Percentiles rank a stretch among this genome's conserved stretches.
Conservation (phyloP, 305 asterid genomes). For the Fraxinus albicans region DNA sequence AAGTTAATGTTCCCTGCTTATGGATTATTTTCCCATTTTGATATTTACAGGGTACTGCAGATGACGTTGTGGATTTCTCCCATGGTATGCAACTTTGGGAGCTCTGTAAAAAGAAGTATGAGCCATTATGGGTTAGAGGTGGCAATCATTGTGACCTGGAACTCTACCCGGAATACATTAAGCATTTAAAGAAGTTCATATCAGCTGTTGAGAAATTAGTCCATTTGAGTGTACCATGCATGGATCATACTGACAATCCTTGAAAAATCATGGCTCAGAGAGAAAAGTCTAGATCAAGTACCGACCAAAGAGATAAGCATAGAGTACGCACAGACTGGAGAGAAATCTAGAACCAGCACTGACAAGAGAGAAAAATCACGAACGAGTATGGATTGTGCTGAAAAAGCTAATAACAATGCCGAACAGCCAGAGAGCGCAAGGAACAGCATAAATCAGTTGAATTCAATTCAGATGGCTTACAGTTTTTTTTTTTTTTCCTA, state of each 20-base stretch:
- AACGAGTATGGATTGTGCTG: slow-evolving; percentile 45
- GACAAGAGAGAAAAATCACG: slow-evolving; percentile 70
- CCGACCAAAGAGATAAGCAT: slow-evolving; percentile 67
- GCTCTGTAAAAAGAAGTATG: slow-evolving; percentile 80
- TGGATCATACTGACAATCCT: slow-evolving; percentile 49
- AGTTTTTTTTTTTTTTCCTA: slow-evolving; percentile 16
- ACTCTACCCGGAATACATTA: slow-evolving; percentile 84
- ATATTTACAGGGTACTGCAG: slow-evolving; percentile 72
- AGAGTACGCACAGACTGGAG: slow-evolving; percentile 60
- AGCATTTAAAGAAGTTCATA: slow-evolving; percentile 80
- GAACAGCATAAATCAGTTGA: slow-evolving; percentile 92
- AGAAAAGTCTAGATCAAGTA: slow-evolving; percentile 71
- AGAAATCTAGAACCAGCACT: slow-evolving; percentile 58
- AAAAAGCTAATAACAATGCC: slow-evolving; percentile 40
- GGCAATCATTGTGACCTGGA: slow-evolving; percentile 95
- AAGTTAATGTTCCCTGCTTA: not conserved
- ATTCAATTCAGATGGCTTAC: slow-evolving; percentile 37
- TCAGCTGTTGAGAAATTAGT: slow-evolving; percentile 74
- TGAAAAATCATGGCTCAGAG: slow-evolving; percentile 63
- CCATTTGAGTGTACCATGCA: slow-evolving; percentile 37
- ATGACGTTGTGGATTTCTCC: slow-evolving; percentile 86
- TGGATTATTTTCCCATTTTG: not conserved
- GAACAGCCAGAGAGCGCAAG: slow-evolving; percentile 78
- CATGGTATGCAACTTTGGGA: slow-evolving; percentile 93
- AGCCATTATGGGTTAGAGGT: slow-evolving; percentile 87